These are phyloP conservation scores for Calonectria pauciramosa DNA, from an alignment of 2,329 filamentous ascomycete species.

Conservation along the genomic window DNA sequence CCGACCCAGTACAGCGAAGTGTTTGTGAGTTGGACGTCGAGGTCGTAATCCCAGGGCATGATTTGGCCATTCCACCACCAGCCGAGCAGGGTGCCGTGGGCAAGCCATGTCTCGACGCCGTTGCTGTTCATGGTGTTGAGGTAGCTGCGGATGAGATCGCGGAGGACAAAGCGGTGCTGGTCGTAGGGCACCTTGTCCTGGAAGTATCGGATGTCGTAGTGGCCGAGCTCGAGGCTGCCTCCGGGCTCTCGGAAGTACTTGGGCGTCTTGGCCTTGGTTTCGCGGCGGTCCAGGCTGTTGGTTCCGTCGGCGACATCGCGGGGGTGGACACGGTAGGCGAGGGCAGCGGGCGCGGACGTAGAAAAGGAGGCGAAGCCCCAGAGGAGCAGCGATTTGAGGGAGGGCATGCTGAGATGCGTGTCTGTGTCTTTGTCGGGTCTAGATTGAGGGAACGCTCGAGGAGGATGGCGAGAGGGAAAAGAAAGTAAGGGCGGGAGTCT, in stretches of 20 bases:
- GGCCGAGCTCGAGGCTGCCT: constrained; percentile 70
- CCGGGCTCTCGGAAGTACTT: constrained; percentile 80
- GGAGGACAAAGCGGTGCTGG: constrained; percentile 75
- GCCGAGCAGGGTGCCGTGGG: constrained; percentile 85
- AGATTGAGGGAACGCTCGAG: neutral
- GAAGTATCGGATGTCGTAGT: constrained; percentile 84
- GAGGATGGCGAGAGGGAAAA: neutral
- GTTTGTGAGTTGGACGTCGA: constrained; percentile 83
- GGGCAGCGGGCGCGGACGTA: constrained; percentile 35
- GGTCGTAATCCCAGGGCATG: constrained; percentile 87
- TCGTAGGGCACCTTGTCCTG: constrained; percentile 73
- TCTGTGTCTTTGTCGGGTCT: neutral
- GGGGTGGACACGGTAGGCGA: constrained; percentile 34
- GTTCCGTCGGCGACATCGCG: constrained; percentile 13
- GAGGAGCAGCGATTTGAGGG: constrained; percentile 41
- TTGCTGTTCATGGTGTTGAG: constrained; percentile 74
- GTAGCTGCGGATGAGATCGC: constrained; percentile 81
- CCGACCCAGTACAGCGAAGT: constrained; percentile 76
- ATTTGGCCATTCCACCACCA: constrained; percentile 91
- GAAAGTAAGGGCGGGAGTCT: neutral
- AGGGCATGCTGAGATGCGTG: constrained; percentile 35
- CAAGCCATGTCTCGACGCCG: constrained; percentile 86
- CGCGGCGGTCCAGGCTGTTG: constrained; percentile 10
- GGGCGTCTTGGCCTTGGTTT: constrained; percentile 38
- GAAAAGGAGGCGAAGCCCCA: constrained; percentile 43